phyloP scores from a whole-genome alignment of 1,284 basidiomycete genomes.

The Paramarasmius palmivorus region DNA sequence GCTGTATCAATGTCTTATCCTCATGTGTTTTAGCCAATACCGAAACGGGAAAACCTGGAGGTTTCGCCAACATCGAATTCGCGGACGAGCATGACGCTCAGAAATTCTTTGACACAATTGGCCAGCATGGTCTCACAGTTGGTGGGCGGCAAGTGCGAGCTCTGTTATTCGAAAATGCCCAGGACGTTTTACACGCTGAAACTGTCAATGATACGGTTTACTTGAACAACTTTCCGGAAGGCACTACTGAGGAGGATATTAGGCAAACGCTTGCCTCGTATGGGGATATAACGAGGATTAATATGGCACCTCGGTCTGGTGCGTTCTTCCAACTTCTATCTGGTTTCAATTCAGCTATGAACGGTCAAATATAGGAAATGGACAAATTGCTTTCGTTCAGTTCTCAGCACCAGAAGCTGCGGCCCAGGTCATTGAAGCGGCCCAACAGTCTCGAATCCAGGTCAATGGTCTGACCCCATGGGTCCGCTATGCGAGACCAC shows the following conservation, averaged over 20 bases:
- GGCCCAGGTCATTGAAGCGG: neutral
- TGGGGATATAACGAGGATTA: too few species aligned
- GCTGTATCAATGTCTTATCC: neutral
- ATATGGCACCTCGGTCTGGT: too few species aligned
- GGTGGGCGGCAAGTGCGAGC: neutral
- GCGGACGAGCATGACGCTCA: neutral
- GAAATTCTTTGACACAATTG: neutral
- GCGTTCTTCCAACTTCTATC: too few species aligned
- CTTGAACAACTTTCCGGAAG: neutral
- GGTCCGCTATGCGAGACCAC: neutral
- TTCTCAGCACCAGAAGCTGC: neutral
- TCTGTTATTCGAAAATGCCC: neutral
- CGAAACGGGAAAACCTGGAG: neutral
- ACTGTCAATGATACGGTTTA: neutral
- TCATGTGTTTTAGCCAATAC: neutral
- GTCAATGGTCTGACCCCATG: neutral
- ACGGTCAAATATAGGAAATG: too few species aligned
- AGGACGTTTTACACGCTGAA: neutral
- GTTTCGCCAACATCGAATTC: constrained; percentile 3
- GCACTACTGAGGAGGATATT: too few species aligned
- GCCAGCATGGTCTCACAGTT: neutral
- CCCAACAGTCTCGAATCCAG: neutral
- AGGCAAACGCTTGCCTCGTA: too few species aligned
- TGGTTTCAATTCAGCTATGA: neutral
- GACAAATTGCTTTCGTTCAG: neutral